Evolutionary conservation across 1,284 basidiomycete genomes (phyloP).

Genomic region (Omphalotus olearius): DNA sequence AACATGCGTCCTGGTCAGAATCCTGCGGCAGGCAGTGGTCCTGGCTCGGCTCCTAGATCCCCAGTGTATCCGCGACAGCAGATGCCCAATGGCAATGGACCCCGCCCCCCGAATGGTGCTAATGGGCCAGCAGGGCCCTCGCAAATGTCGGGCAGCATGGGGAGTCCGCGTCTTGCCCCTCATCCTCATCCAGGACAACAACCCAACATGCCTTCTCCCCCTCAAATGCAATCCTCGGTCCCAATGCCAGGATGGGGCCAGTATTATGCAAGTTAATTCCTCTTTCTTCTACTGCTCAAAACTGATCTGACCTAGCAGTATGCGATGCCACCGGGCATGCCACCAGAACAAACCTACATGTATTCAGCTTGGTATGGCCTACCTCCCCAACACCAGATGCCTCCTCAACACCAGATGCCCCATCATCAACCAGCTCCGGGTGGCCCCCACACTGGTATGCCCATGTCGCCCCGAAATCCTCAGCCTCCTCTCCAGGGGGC

Average conservation of each 20-base stretch:
- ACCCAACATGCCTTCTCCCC: conserved; percentile 32
- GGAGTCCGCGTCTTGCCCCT: conserved; percentile 61
- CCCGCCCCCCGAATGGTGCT: conserved; percentile 51
- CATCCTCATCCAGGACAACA: conserved; percentile 52
- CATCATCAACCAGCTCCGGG: conserved; percentile 35
- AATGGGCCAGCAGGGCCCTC: conserved; percentile 46
- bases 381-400: conserved; percentile 19
- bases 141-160: conserved; percentile 44
- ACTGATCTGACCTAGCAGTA: not conserved
- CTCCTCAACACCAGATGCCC: conserved; percentile 35
- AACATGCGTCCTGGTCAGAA: conserved; percentile 31
- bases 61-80: conserved; percentile 58
- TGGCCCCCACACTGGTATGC: conserved; percentile 37
- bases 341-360: conserved; percentile 20
- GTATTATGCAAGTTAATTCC: conserved; percentile 37
- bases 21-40: conserved; percentile 23
- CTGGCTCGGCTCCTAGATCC: conserved; percentile 49
- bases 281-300: conserved; percentile 16
- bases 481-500: conserved; percentile 49
- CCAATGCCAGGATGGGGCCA: conserved; percentile 21
- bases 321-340: conserved; percentile 1
- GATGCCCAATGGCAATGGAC: conserved; percentile 57
- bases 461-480: conserved; percentile 63
- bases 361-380: conserved; percentile 13
- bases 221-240: conserved; percentile 30